phyloP scores from a whole-genome alignment of 805 yeast genomes.

The Candida nonsorbophila region DNA sequence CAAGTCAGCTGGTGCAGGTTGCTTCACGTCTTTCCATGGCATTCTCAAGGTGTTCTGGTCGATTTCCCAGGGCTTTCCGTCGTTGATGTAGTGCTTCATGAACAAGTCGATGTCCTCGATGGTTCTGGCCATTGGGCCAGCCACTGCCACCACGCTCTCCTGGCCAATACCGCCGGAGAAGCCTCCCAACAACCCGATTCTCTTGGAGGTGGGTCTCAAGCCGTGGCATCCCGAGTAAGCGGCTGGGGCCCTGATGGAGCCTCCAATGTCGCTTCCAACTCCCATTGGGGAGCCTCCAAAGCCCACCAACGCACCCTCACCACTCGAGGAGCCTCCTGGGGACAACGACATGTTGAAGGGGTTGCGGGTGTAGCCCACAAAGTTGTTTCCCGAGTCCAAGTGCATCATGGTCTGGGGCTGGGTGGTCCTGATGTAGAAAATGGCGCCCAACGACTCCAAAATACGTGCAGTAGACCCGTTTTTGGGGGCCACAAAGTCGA shows the following conservation, averaged over 20 bases:
- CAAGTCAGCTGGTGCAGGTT: conserved; percentile 36
- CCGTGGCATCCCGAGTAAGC: conserved; percentile 38
- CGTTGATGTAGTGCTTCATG: conserved; percentile 57
- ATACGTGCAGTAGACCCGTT: conserved; percentile 27
- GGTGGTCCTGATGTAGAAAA: conserved; percentile 39
- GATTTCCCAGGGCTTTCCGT: conserved; percentile 59
- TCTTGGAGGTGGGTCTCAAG: conserved; percentile 36
- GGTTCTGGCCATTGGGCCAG: conserved; percentile 64
- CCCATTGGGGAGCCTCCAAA: conserved; percentile 38
- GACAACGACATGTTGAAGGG: conserved; percentile 35
- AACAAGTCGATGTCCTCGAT: conserved; percentile 64
- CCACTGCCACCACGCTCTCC: conserved; percentile 59
- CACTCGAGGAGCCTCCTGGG: conserved; percentile 41
- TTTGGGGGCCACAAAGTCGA: conserved; percentile 21
- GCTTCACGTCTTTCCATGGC: conserved; percentile 47
- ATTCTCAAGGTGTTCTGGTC: conserved; percentile 46
- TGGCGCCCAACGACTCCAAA: conserved; percentile 37
- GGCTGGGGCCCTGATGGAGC: conserved; percentile 40
- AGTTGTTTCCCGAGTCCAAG: conserved; percentile 35
- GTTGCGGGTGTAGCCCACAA: conserved; percentile 31
- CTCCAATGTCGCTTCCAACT: conserved; percentile 41
- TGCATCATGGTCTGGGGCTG: conserved; percentile 44
- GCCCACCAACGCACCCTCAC: conserved; percentile 39
- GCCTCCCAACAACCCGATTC: conserved; percentile 36
- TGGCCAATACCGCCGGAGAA: conserved; percentile 57